phyloP scores from a whole-genome alignment of 2,329 filamentous ascomycete genomes.

The Exophiala aquamarina region DNA sequence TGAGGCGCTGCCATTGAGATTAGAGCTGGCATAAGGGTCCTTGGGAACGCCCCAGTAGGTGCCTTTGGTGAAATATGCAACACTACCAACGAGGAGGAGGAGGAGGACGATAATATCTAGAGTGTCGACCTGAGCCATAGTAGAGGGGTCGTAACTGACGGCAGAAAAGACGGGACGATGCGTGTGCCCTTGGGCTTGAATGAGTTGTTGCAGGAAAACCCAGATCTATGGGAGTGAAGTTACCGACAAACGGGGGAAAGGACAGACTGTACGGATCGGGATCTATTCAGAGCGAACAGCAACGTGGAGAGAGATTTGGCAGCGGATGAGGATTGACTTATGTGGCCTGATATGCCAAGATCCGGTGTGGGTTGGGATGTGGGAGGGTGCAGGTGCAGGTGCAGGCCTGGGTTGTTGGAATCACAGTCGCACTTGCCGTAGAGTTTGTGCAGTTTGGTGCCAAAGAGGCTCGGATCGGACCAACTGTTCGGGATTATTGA shows the following conservation, averaged over 20 bases:
- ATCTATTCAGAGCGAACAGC: constrained; percentile 11
- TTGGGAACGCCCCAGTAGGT: constrained; percentile 87
- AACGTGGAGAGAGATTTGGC: constrained; percentile 18
- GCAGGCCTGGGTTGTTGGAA: too few relatives aligned
- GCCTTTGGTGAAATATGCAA: constrained; percentile 97
- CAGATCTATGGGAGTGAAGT: too few relatives aligned
- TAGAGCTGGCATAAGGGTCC: constrained; percentile 80
- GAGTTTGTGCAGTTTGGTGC: too few relatives aligned
- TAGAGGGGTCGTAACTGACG: constrained; percentile 7
- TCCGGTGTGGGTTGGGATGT: not conserved
- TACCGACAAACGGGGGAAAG: not conserved
- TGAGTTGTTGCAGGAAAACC: too few relatives aligned
- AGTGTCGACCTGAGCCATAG: constrained; percentile 94
- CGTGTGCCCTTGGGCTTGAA: constrained; percentile 1
- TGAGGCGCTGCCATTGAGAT: constrained; percentile 66
- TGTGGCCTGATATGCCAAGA: constrained; percentile 26
- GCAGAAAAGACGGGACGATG: constrained; percentile 7
- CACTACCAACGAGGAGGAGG: constrained; percentile 77
- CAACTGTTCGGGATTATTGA: too few relatives aligned
- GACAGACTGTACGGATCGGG: not conserved
- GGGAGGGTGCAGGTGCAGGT: too few relatives aligned
- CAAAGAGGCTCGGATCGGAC: too few relatives aligned
- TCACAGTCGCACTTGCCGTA: too few relatives aligned
- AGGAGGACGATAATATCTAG: constrained; percentile 91
- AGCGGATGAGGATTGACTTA: constrained; percentile 9